These are phyloP conservation scores for Capsella rubella DNA, from an alignment of 441 rosid genomes.

Conservation along the genomic window DNA sequence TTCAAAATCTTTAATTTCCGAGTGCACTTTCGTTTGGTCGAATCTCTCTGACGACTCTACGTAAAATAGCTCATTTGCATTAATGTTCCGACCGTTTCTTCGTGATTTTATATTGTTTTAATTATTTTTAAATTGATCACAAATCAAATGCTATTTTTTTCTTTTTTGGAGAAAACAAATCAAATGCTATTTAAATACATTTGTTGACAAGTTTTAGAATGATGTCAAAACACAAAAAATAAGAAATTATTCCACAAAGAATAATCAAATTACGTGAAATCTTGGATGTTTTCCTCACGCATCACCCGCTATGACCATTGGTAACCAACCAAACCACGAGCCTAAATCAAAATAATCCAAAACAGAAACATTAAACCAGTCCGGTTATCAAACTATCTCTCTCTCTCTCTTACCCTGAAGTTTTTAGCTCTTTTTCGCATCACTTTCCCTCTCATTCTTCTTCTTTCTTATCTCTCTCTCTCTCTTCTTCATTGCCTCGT, in stretches of 20 bases:
- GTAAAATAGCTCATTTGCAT: slow-evolving; percentile 27
- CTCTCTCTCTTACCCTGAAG: background rate
- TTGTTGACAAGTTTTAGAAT: no score
- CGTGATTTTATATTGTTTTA: background rate
- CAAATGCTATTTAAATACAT: no score
- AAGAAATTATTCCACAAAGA: no score
- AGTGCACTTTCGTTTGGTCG: slow-evolving; percentile 21
- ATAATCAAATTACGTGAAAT: no score
- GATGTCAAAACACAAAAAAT: no score
- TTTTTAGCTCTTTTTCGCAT: slow-evolving; percentile 11
- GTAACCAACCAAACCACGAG: slow-evolving; percentile 4
- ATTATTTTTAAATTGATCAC: background rate
- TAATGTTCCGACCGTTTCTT: slow-evolving; percentile 31
- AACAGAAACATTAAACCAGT: slow-evolving; percentile 9
- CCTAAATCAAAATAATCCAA: background rate
- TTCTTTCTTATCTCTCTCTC: slow-evolving; percentile 28
- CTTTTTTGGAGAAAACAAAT: no score
- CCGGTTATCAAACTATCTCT: slow-evolving; percentile 33
- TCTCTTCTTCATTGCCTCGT: slow-evolving; percentile 42
- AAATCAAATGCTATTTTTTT: no score
- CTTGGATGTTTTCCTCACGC: background rate
- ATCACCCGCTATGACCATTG: background rate
- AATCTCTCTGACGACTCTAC: slow-evolving; percentile 30
- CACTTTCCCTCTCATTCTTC: slow-evolving; percentile 47
- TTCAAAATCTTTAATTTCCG: slow-evolving; percentile 4